A percentile compares a stretch with the other conserved stretches of the same genome.
phyloP scores from a whole-genome alignment of 2,329 filamentous ascomycete genomes.

The Periconia sp. region DNA sequence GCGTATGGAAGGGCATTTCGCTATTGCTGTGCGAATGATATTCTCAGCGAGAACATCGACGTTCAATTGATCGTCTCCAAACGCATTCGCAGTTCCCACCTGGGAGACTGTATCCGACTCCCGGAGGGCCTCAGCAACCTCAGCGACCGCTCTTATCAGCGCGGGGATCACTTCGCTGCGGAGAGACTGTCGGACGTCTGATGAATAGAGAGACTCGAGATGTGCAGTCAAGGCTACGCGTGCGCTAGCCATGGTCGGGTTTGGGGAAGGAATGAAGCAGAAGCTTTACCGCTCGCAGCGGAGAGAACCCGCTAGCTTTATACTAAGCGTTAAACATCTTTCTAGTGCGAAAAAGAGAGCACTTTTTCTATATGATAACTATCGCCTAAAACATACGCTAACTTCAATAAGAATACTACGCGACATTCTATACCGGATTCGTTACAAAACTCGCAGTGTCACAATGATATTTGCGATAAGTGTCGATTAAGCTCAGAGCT shows the following conservation, averaged over 20 bases:
- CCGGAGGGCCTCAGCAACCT: slow-evolving; percentile 6
- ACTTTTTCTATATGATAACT: too few species aligned
- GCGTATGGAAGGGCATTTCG: slow-evolving; percentile 59
- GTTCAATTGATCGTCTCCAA: slow-evolving; percentile 63
- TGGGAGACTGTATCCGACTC: slow-evolving; percentile 19
- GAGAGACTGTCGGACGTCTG: not conserved
- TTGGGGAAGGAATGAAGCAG: too few species aligned
- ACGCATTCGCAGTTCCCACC: slow-evolving; percentile 55
- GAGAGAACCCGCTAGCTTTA: too few species aligned
- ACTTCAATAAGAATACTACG: too few species aligned
- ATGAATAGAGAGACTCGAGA: not conserved
- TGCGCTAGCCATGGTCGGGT: not conserved
- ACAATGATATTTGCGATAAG: too few species aligned
- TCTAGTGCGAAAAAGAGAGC: too few species aligned
- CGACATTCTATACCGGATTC: too few species aligned
- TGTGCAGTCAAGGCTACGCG: not conserved
- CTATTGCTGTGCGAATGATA: slow-evolving; percentile 60
- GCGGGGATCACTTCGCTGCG: slow-evolving; percentile 9
- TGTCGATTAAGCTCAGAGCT: too few species aligned
- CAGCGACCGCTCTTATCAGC: slow-evolving; percentile 6
- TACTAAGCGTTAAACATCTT: too few species aligned
- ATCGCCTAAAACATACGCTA: too few species aligned
- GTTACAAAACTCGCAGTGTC: too few species aligned
- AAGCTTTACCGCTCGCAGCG: too few species aligned
- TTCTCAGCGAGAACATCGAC: slow-evolving; percentile 65